Evolutionary conservation across 495 filamentous ascomycete genomes (phyloP).

Genomic region (Penicillium macrosclerotiorum): DNA sequence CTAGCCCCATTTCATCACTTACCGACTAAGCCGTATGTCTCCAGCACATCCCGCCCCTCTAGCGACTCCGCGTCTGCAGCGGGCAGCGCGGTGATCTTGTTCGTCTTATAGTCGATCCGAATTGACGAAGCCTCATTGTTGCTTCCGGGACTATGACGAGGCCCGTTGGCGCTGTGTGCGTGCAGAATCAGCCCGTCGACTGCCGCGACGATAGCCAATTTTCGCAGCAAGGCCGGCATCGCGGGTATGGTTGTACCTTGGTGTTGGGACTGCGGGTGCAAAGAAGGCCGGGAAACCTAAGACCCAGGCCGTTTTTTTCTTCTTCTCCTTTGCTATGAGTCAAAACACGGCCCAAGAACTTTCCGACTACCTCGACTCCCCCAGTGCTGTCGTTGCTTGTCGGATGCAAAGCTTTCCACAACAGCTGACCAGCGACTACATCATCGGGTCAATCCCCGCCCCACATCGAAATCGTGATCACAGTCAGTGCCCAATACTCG

Average conservation of each 20-base stretch:
- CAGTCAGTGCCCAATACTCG: no score
- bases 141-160: constrained; percentile 37
- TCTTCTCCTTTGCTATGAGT: no score
- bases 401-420: constrained; percentile 18
- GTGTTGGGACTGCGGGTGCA: background rate
- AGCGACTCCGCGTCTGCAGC: constrained; percentile 34
- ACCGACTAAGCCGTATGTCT: constrained; percentile 87
- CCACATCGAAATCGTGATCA: no score
- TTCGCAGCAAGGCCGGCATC: constrained; percentile 77
- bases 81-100: constrained; percentile 48
- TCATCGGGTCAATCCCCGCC: constrained; percentile 23
- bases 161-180: constrained; percentile 52
- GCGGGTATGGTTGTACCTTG: background rate
- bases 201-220: constrained; percentile 76
- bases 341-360: no score
- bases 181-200: constrained; percentile 85
- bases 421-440: constrained; percentile 29
- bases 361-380: no score
- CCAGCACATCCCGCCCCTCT: constrained; percentile 51
- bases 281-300: background rate
- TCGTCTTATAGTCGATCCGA: constrained; percentile 73
- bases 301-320: no score
- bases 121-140: constrained; percentile 47
- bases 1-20: constrained; percentile 22
- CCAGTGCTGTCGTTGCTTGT: background rate